phyloP scores from a whole-genome alignment of 305 asterid genomes.

The Fraxinus greggii region DNA sequence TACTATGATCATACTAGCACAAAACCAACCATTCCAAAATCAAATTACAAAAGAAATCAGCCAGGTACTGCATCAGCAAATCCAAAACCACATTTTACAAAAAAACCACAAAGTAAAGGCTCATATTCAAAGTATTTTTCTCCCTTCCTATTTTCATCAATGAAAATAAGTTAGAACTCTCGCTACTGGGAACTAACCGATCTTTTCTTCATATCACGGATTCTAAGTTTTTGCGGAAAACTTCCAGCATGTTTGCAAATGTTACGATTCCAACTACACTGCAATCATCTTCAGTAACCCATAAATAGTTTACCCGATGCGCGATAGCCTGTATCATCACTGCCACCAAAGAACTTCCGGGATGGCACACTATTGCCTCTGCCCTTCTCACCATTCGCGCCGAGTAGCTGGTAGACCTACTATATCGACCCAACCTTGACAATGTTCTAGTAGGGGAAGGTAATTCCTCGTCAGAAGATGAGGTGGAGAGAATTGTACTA shows the following conservation, averaged over 20 bases:
- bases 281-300: constrained; percentile 86
- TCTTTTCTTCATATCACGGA: constrained; percentile 29
- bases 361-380: constrained; percentile 81
- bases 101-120: constrained; percentile 23
- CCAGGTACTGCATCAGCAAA: neutral
- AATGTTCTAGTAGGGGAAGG: constrained; percentile 41
- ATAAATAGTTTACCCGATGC: constrained; percentile 70
- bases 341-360: constrained; percentile 76
- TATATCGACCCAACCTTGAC: constrained; percentile 31
- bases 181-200: neutral
- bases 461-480: constrained; percentile 53
- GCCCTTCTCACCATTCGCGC: constrained; percentile 63
- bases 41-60: neutral
- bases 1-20: neutral
- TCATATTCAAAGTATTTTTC: constrained; percentile 41
- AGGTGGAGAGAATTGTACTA: constrained; percentile 14
- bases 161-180: constrained; percentile 2
- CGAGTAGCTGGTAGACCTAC: constrained; percentile 51
- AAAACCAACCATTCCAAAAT: neutral
- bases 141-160: constrained; percentile 8
- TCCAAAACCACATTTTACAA: neutral
- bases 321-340: constrained; percentile 93
- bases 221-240: constrained; percentile 51
- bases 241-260: constrained; percentile 56
- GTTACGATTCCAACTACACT: constrained; percentile 72